Conservation (phyloP, 2,329 filamentous ascomycete species). For the Laburnicola sp. region DNA sequence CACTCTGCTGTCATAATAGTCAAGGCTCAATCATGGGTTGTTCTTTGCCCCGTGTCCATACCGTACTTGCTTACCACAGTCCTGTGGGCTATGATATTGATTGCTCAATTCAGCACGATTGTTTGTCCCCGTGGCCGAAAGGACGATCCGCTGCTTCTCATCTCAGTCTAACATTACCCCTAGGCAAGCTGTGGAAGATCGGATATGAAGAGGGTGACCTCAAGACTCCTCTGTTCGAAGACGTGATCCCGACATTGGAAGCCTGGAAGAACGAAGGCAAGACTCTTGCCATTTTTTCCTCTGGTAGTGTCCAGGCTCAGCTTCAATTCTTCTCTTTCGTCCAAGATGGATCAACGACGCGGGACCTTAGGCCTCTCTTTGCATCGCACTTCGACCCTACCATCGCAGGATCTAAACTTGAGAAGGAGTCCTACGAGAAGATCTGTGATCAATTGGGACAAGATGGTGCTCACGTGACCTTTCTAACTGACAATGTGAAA, state of each 20-base stretch:
- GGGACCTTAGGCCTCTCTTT: slow-evolving; percentile 47
- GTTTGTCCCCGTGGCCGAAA: not conserved
- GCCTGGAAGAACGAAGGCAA: slow-evolving; percentile 61
- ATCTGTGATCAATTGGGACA: slow-evolving; percentile 59
- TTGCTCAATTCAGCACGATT: slow-evolving; percentile 16
- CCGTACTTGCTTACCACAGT: slow-evolving; percentile 15
- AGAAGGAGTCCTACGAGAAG: slow-evolving; percentile 66
- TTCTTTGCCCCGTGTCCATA: slow-evolving; percentile 8
- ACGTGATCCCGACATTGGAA: slow-evolving; percentile 67
- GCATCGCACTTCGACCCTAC: slow-evolving; percentile 69
- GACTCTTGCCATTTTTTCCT: slow-evolving; percentile 75
- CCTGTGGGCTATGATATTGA: slow-evolving; percentile 18
- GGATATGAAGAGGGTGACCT: slow-evolving; percentile 73
- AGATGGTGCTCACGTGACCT: slow-evolving; percentile 64
- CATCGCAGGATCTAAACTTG: slow-evolving; percentile 75
- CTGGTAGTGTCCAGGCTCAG: slow-evolving; percentile 78
- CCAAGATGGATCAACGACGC: slow-evolving; percentile 40
- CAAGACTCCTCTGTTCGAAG: slow-evolving; percentile 72
- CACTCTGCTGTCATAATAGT: slow-evolving; percentile 25
- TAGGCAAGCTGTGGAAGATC: slow-evolving; percentile 71
- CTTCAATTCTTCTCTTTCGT: slow-evolving; percentile 74
- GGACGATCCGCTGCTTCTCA: slow-evolving; percentile 9
- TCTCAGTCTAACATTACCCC: slow-evolving; percentile 26
- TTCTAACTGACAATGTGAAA: slow-evolving; percentile 77
- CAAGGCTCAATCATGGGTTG: slow-evolving; percentile 15